phyloP scores from a whole-genome alignment of 139 green algal genomes.

The Volvox africanus region DNA sequence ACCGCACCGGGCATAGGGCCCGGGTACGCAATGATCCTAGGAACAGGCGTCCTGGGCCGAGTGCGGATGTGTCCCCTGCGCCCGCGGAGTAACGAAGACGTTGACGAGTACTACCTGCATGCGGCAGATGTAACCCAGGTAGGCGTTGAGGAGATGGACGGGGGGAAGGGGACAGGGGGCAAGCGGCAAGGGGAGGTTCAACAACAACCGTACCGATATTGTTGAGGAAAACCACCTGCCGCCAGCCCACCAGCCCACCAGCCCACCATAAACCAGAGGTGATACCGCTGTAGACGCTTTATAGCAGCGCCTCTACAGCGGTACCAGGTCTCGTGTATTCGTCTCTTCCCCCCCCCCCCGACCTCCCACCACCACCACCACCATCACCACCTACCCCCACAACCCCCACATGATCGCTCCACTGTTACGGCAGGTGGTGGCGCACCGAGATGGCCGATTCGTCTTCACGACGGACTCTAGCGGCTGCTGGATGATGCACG shows the following conservation, averaged over 20 bases:
- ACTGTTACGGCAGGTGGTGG: background rate
- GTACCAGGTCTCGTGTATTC: too few relatives aligned
- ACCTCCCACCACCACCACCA: too few relatives aligned
- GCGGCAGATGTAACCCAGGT: constrained; percentile 48
- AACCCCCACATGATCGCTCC: background rate
- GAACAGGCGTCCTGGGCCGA: constrained; percentile 30
- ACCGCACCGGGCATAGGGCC: background rate
- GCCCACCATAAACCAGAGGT: too few relatives aligned
- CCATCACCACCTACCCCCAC: background rate
- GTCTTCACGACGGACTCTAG: constrained; percentile 48
- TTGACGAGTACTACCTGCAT: constrained; percentile 53
- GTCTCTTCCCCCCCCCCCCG: too few relatives aligned
- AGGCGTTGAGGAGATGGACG: background rate
- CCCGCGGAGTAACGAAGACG: constrained; percentile 14
- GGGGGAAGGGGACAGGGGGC: background rate
- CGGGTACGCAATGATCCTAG: constrained; percentile 31
- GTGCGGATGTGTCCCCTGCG: constrained; percentile 34
- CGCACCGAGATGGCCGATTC: constrained; percentile 44
- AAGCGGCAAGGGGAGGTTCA: too few relatives aligned
- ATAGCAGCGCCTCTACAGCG: too few relatives aligned
- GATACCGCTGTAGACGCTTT: too few relatives aligned
- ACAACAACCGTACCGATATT: too few relatives aligned
- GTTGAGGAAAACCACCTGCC: too few relatives aligned
- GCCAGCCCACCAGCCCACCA: too few relatives aligned
- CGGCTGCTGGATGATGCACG: constrained; percentile 55